Base-by-base conservation (phyloP, 805 yeast genomes). In the Candida maris region DNA sequence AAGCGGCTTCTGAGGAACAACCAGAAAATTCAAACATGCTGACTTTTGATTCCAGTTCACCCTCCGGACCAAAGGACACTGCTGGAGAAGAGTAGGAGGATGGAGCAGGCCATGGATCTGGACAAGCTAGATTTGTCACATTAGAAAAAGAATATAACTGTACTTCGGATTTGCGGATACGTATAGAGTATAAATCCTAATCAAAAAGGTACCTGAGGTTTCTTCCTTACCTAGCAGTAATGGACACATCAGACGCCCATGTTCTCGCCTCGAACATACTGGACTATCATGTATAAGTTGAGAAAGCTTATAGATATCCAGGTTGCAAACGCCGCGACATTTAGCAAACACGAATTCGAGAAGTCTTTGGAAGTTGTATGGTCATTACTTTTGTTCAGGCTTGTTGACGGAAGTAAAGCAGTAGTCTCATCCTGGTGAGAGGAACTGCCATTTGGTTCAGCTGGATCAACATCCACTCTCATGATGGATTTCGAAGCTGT, bases 301-400 rank as follows among this genome's bases (percentile, higher is more conserved):
- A 86, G 66, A n/a, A 74, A 70, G 0, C 82, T 62, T 25, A 89
- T 75, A 42, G 83, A 79, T 1, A 79, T 45, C 94, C 96, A 88
- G 4, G 88, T 68, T 3, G 67, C 19, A 3, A 70, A 51, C 0
- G 80, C 85, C 3, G 76, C 31, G 1, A 64, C 44, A 0, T 81
- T 72, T 21, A 79, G 71, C 9, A 73, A 35, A 75, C 79, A 72
- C 29, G 73, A 74, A 53, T 88, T 88, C 3, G 83, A 65, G 73
- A 77, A 75, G 52, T 76, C 73, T 33, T 67, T 65, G 38, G 59
- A 67, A 34, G 57, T 54, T 24, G 37, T 40, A 29, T 35, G 18
- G 23, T 56, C 38, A 22, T 24, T 17, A 26, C 39, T 26, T 18
- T 41, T 39, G 35, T 26, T 39, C 43, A 25, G 41, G 46, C 27